Percentiles rank a stretch among this genome's conserved stretches.
phyloP scores from a whole-genome alignment of 129 eudicot genomes.

The Mikania micrantha region DNA sequence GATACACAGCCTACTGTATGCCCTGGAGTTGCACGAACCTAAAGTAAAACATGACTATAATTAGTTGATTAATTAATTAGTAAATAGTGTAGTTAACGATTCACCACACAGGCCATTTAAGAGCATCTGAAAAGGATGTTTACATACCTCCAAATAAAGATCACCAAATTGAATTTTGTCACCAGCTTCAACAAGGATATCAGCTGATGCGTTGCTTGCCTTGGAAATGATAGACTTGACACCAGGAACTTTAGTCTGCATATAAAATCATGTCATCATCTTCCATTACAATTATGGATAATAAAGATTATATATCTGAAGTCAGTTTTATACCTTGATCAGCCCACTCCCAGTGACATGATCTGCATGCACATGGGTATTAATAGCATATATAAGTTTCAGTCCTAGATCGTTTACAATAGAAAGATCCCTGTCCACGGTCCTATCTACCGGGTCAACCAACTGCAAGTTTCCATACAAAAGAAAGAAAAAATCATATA shows the following conservation, averaged over 20 bases:
- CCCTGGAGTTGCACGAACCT: slow-evolving; percentile 97
- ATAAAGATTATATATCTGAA: neutral
- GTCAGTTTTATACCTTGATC: slow-evolving; percentile 54
- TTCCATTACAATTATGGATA: neutral
- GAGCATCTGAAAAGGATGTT: neutral
- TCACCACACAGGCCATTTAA: neutral
- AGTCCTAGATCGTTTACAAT: slow-evolving; percentile 75
- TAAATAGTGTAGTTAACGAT: neutral
- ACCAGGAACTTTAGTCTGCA: slow-evolving; percentile 80
- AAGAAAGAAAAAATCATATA: neutral
- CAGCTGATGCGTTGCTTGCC: slow-evolving; percentile 92
- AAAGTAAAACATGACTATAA: slow-evolving; percentile 3
- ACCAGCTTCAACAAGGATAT: slow-evolving; percentile 76
- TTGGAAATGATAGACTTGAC: slow-evolving; percentile 81
- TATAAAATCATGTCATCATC: neutral
- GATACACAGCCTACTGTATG: slow-evolving; percentile 95
- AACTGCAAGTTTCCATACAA: slow-evolving; percentile 40
- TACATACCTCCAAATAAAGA: slow-evolving; percentile 71
- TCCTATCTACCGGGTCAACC: slow-evolving; percentile 93
- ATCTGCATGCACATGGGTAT: slow-evolving; percentile 98
- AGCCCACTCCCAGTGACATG: slow-evolving; percentile 89
- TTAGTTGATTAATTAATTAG: neutral
- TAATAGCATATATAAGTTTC: slow-evolving; percentile 86
- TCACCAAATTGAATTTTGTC: slow-evolving; percentile 73
- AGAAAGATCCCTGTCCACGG: slow-evolving; percentile 82